Evolutionary conservation across 2,329 filamentous ascomycete species (phyloP).

Genomic region (Penicillium sp.): DNA sequence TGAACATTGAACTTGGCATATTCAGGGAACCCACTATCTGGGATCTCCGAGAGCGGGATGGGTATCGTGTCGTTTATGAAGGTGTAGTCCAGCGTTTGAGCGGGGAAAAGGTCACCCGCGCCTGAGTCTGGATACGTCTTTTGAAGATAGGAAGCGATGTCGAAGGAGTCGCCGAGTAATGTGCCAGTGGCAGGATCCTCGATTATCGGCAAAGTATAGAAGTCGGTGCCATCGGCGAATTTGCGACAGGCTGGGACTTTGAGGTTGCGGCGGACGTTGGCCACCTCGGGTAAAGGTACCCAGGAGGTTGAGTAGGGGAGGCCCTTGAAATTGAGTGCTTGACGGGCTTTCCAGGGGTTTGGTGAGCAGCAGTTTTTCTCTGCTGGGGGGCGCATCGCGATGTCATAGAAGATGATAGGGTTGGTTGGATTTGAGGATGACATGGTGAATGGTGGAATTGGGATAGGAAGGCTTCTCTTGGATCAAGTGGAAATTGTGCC

Average conservation of each 20-base stretch:
- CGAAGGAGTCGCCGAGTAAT: constrained; percentile 65
- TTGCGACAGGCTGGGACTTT: constrained; percentile 57
- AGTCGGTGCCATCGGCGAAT: constrained; percentile 61
- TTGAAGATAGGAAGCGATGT: constrained; percentile 66
- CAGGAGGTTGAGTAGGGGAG: constrained; percentile 55
- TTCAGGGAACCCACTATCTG: constrained; percentile 27
- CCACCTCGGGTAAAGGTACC: constrained; percentile 59
- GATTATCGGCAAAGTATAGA: constrained; percentile 64
- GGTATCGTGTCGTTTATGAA: constrained; percentile 37
- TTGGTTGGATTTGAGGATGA: background rate
- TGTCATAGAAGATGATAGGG: constrained; percentile 53
- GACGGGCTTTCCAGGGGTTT: constrained; percentile 58
- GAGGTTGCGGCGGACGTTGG: constrained; percentile 53
- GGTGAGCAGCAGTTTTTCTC: constrained; percentile 37
- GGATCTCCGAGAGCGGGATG: constrained; percentile 45
- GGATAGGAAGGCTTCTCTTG: background rate
- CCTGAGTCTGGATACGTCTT: constrained; percentile 53
- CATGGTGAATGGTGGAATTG: background rate
- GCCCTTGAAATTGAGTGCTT: constrained; percentile 56
- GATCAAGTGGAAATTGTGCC: background rate
- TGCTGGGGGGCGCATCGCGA: constrained; percentile 42
- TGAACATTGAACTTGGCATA: constrained; percentile 59
- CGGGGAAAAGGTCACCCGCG: constrained; percentile 55
- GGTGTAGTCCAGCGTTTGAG: constrained; percentile 47
- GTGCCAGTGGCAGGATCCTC: constrained; percentile 48